These are phyloP conservation scores for Thalia dealbata DNA, from an alignment of 176 grass and related monocot genomes.

Conservation along the genomic window DNA sequence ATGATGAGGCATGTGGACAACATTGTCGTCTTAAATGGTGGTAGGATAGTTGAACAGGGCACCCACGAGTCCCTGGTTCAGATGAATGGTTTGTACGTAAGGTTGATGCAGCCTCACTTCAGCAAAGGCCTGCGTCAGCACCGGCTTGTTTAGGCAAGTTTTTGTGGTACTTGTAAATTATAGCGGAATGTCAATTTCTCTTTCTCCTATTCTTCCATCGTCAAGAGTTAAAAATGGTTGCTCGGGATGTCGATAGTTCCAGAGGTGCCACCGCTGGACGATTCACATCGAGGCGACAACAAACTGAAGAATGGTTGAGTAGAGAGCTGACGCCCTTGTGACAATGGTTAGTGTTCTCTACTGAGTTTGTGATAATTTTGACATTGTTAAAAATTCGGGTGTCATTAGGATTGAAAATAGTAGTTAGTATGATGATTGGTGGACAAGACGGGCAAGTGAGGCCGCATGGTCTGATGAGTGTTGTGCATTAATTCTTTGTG, in stretches of 20 bases:
- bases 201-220: conserved; percentile 14
- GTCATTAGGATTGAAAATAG: conserved; percentile 43
- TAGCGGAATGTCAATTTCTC: conserved; percentile 28
- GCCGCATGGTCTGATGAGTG: conserved; percentile 14
- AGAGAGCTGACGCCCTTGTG: conserved; percentile 17
- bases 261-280: conserved; percentile 5
- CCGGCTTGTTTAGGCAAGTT: conserved; percentile 44
- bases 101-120: conserved; percentile 99
- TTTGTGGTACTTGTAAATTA: conserved; percentile 41
- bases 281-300: not conserved
- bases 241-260: not conserved
- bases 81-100: conserved; percentile 87
- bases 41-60: conserved; percentile 94
- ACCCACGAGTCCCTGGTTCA: conserved; percentile 77
- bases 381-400: conserved; percentile 31
- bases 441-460: conserved; percentile 16
- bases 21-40: conserved; percentile 91
- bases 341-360: conserved; percentile 16
- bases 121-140: conserved; percentile 88
- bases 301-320: conserved; percentile 14
- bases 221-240: not conserved
- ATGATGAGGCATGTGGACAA: conserved; percentile 99
- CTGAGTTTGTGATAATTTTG: conserved; percentile 26
- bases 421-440: conserved; percentile 37
- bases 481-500: conserved; percentile 64